A percentile compares a stretch with the other conserved stretches of the same genome.
Evolutionary conservation across 2,329 filamentous ascomycete species (phyloP).

Genomic region (Westerdykella aurantiaca): DNA sequence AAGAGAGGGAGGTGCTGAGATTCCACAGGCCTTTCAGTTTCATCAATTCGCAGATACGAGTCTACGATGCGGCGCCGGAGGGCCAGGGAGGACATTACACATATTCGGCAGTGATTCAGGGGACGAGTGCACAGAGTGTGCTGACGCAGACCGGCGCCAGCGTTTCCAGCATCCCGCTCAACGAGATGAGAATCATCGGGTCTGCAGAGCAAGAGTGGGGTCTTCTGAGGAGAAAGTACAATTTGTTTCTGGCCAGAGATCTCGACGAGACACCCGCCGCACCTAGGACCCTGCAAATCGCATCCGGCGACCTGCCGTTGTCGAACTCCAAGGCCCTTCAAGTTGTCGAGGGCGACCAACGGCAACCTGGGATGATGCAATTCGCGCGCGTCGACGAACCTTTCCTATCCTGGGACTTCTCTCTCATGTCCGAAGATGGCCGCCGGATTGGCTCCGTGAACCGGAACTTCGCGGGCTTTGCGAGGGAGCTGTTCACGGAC

Average conservation of each 20-base stretch:
- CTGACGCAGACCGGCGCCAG: conserved; percentile 44
- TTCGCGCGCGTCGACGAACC: conserved; percentile 60
- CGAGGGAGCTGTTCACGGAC: conserved; percentile 60
- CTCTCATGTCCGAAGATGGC: conserved; percentile 47
- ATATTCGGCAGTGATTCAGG: conserved; percentile 41
- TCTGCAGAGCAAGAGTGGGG: conserved; percentile 61
- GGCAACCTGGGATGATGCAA: conserved; percentile 48
- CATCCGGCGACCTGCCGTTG: conserved; percentile 43
- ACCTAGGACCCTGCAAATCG: conserved; percentile 36
- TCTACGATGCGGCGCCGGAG: conserved; percentile 30
- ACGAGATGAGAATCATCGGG: conserved; percentile 58
- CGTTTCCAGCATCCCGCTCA: conserved; percentile 50
- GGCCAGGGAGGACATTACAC: conserved; percentile 25
- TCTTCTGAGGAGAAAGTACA: conserved; percentile 57
- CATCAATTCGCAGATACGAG: conserved; percentile 52
- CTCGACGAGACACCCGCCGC: conserved; percentile 34
- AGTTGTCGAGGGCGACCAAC: conserved; percentile 31
- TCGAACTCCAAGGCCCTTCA: conserved; percentile 47
- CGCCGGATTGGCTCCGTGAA: conserved; percentile 56
- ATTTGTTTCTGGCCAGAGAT: conserved; percentile 55
- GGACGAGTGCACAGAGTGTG: conserved; percentile 39
- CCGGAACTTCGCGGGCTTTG: conserved; percentile 58
- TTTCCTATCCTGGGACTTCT: conserved; percentile 61
- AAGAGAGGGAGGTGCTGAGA: conserved; percentile 54
- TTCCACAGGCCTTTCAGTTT: conserved; percentile 60